Evolutionary conservation across 495 filamentous ascomycete species (phyloP), one percentile per base, ranked within the genome.

Genomic region (Hyphodiscus hymeniophilus): DNA sequence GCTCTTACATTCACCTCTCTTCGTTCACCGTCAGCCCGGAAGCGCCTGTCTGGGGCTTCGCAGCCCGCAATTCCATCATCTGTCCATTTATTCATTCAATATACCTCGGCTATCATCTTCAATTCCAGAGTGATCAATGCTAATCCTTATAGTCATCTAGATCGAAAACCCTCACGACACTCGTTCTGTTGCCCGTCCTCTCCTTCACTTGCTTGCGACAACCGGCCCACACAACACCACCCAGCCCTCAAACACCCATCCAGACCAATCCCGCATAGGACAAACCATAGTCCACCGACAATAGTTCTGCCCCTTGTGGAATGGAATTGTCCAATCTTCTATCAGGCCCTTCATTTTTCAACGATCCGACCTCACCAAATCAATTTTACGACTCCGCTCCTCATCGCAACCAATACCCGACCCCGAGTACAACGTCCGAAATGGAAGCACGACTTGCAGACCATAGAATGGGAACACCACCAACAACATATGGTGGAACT

Each of bases 171-270:
- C 21, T 26, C n/a, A 42, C 47, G 41, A 48, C 55, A 18, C 39
- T 58, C 55, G 51, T 58, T 54, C 39, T n/a, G n/a, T 22, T 10
- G 42, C 39, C 43, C 21, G 32, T 46, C 35, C 55, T 38, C n/a
- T 48, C 51, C 51, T 17, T 46, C 50, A n/a, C n/a, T n/a, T 48
- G 51, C 55, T 54, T 54, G 55, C 55, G 55, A 54, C 55, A 49
- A 32, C 47, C 5, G 32, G 35, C 31, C n/a, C 40, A 22, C 51
- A 8, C 12, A 50, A 50, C 24, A 45, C 33, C 44, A 23, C 41
- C 35, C n/a, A n/a, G n/a, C n/a, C n/a, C n/a, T n/a, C n/a, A n/a
- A n/a, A n/a, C n/a, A n/a, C n/a, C n/a, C 32, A 44, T 41, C 51
- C 28, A 33, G 45, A 48, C 23, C 15, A 31, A 32, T 50, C 38